Percentiles rank a stretch among this genome's conserved stretches.
Conservation (phyloP, 75 land plant genomes). For the Pinus taeda region DNA sequence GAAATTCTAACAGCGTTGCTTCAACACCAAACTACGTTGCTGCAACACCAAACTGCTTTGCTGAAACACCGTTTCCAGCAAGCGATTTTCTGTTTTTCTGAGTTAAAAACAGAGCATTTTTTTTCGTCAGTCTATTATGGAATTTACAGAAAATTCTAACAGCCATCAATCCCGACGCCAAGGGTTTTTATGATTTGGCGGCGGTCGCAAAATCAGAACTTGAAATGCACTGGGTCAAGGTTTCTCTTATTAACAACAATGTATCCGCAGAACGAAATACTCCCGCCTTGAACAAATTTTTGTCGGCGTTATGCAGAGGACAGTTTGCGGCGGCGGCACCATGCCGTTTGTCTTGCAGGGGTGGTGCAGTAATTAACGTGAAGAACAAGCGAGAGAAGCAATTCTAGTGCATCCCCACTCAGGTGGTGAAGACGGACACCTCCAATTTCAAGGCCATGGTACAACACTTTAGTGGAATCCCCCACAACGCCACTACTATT, state of each 20-base stretch:
- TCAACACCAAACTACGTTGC: too few relatives aligned
- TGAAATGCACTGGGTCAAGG: too few relatives aligned
- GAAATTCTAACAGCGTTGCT: too few relatives aligned
- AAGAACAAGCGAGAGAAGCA: background rate
- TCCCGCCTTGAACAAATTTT: background rate
- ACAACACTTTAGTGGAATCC: background rate
- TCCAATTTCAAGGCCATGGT: constrained; percentile 5
- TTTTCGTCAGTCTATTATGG: too few relatives aligned
- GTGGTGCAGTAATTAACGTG: constrained; percentile 4
- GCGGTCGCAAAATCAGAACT: too few relatives aligned
- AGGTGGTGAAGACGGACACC: background rate
- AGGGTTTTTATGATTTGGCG: too few relatives aligned
- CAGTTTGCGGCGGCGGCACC: background rate
- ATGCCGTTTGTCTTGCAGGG: background rate
- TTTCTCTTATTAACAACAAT: background rate
- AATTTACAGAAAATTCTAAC: too few relatives aligned
- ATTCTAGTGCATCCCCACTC: background rate
- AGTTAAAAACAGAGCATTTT: too few relatives aligned
- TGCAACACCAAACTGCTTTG: too few relatives aligned
- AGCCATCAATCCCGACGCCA: too few relatives aligned
- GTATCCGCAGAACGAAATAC: background rate
- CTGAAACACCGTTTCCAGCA: too few relatives aligned
- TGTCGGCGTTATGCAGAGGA: background rate
- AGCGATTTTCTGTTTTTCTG: too few relatives aligned
- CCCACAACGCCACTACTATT: background rate